Evolutionary conservation across 1,139 yeast species (phyloP).

Genomic region (Debaryomycetaceae sp.): DNA sequence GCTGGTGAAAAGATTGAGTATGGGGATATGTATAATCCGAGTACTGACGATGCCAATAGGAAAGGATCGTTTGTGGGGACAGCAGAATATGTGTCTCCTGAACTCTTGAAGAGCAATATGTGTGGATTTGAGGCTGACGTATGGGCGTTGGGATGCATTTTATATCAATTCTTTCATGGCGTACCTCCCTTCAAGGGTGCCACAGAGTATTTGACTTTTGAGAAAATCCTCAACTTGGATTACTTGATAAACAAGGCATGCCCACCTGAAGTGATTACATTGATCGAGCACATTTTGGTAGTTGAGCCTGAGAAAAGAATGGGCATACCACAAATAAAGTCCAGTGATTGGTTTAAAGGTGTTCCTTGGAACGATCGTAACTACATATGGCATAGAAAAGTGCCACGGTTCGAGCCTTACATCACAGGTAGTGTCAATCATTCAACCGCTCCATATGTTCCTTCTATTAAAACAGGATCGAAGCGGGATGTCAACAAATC

Average conservation of each 20-base stretch:
- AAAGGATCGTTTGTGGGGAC: conserved; percentile 72
- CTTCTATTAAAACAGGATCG: conserved; percentile 36
- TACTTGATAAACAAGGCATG: conserved; percentile 76
- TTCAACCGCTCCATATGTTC: conserved; percentile 22
- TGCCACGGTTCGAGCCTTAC: conserved; percentile 51
- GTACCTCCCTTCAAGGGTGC: conserved; percentile 94
- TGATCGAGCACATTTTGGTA: conserved; percentile 66
- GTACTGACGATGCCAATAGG: conserved; percentile 28
- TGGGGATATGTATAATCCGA: conserved; percentile 17
- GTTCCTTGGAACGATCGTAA: conserved; percentile 42
- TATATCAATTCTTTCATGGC: conserved; percentile 92
- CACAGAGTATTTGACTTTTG: conserved; percentile 94
- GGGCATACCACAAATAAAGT: conserved; percentile 34
- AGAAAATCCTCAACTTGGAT: conserved; percentile 81
- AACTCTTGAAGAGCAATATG: conserved; percentile 73
- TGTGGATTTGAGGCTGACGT: conserved; percentile 88
- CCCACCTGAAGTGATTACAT: conserved; percentile 53
- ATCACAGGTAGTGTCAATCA: conserved; percentile 36
- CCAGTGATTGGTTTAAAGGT: conserved; percentile 36
- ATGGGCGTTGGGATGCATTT: conserved; percentile 96
- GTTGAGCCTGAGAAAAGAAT: conserved; percentile 35
- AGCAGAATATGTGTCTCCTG: conserved; percentile 84
- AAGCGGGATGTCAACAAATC: conserved; percentile 39
- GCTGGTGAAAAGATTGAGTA: conserved; percentile 39
- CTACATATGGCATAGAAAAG: conserved; percentile 45